Evolutionary conservation across 192 early-diverging fungal species (phyloP).

Genomic region (Backusella westeae): DNA sequence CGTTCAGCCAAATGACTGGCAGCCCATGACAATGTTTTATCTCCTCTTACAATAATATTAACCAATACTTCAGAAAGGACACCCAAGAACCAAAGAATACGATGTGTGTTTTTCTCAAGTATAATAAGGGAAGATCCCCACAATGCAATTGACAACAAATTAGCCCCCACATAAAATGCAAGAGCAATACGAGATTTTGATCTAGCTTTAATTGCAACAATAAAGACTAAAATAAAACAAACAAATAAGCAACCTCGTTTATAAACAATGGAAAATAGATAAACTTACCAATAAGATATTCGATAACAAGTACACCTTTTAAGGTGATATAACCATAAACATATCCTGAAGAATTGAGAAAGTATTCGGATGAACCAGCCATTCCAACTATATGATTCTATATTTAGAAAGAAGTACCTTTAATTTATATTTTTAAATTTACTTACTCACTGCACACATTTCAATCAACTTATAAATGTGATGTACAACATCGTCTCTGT

Average conservation of each 20-base stretch:
- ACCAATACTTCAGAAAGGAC: conserved; percentile 40
- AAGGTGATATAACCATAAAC: conserved; percentile 40
- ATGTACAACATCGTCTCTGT: conserved; percentile 37
- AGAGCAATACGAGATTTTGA: conserved; percentile 39
- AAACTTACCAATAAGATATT: conserved; percentile 43
- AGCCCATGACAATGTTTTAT: conserved; percentile 45
- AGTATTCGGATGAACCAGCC: conserved; percentile 43
- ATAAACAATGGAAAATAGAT: background rate
- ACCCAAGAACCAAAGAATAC: conserved; percentile 42
- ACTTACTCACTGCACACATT: conserved; percentile 41
- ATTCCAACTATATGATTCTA: conserved; percentile 32
- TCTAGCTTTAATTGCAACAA: conserved; percentile 22
- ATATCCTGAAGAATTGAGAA: conserved; percentile 42
- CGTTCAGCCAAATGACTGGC: conserved; percentile 51
- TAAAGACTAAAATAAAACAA: conserved; percentile 13
- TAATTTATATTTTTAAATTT: background rate
- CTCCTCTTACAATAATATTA: conserved; percentile 35
- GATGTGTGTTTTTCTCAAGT: conserved; percentile 30
- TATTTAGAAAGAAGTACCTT: background rate
- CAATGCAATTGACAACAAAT: conserved; percentile 40
- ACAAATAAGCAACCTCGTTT: background rate
- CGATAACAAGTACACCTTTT: conserved; percentile 41
- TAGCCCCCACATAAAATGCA: conserved; percentile 40
- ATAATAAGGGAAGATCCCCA: conserved; percentile 42
- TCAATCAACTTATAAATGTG: conserved; percentile 34